These are phyloP conservation scores for Orbilia quercus DNA, from an alignment of 2,329 filamentous ascomycete species.

Conservation along the genomic window DNA sequence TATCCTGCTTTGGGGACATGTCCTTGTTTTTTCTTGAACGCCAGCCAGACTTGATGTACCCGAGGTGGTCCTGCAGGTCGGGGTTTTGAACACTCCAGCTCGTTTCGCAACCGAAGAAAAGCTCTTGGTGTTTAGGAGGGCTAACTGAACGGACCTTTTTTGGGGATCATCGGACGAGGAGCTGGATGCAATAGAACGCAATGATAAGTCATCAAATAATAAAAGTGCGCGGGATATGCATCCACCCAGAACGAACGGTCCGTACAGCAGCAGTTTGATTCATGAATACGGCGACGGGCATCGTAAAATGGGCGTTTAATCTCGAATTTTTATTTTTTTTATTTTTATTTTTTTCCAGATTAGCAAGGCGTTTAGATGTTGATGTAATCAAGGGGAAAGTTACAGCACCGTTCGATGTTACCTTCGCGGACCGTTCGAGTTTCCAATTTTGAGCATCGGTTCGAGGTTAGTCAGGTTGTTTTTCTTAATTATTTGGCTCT, in stretches of 20 bases:
- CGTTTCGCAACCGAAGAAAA: not conserved
- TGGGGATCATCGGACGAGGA: conserved; percentile 29
- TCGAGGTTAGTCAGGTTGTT: not conserved
- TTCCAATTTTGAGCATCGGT: conserved; percentile 4
- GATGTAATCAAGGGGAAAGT: no score
- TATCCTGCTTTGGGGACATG: conserved; percentile 35
- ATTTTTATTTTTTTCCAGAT: no score
- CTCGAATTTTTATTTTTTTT: no score
- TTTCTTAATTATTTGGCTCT: no score
- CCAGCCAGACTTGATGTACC: no score
- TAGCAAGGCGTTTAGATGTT: not conserved
- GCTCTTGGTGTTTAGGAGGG: conserved; percentile 23
- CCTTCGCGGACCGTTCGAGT: not conserved
- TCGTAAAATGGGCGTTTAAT: conserved; percentile 31
- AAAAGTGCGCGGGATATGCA: conserved; percentile 8
- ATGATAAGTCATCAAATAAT: conserved; percentile 56
- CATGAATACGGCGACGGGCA: conserved; percentile 15
- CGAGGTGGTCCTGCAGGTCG: conserved; percentile 6
- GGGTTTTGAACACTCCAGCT: not conserved
- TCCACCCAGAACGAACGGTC: conserved; percentile 12
- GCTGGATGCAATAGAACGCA: not conserved
- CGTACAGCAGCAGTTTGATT: no score
- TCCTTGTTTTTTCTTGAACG: not conserved
- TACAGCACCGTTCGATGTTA: conserved; percentile 17
- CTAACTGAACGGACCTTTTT: conserved; percentile 24